Conservation (phyloP, 1,284 basidiomycete species). For the Boletus semigastroideus region DNA sequence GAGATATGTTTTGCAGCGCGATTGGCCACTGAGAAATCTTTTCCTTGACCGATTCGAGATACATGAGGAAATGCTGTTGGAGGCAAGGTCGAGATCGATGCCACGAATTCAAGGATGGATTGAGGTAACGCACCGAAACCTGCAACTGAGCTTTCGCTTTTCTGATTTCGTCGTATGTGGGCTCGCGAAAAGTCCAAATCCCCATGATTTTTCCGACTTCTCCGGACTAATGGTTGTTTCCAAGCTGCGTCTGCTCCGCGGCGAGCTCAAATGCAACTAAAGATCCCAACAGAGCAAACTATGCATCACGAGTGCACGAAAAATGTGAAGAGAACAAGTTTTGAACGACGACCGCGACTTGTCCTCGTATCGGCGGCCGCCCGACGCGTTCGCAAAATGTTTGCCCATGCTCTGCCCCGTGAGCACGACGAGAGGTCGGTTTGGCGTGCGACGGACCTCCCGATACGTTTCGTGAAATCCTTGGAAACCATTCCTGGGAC, state of each 20-base stretch:
- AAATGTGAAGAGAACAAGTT: background rate
- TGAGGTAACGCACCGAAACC: conserved; percentile 37
- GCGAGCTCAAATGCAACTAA: conserved; percentile 34
- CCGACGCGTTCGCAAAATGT: conserved; percentile 39
- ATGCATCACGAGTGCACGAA: too few relatives aligned
- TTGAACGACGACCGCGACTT: conserved; percentile 40
- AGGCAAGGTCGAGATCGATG: background rate
- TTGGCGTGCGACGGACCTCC: background rate
- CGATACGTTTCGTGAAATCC: conserved; percentile 16
- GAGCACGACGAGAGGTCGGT: conserved; percentile 31
- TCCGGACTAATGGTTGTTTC: conserved; percentile 38
- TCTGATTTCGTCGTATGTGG: conserved; percentile 46
- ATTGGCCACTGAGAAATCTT: conserved; percentile 43
- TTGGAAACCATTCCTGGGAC: conserved; percentile 22
- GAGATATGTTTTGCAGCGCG: conserved; percentile 39
- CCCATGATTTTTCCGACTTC: conserved; percentile 27
- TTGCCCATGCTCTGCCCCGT: conserved; percentile 21
- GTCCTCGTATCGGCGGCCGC: conserved; percentile 38
- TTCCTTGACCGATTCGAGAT: conserved; percentile 34
- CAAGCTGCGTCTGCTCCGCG: conserved; percentile 37
- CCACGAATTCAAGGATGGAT: conserved; percentile 26
- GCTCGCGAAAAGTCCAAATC: conserved; percentile 27
- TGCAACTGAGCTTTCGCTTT: conserved; percentile 46
- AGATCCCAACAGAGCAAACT: conserved; percentile 40
- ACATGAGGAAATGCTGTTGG: conserved; percentile 40